A percentile compares a stretch with the other conserved stretches of the same genome.
Conservation (phyloP, 1,284 basidiomycete genomes). For the Ustilago hordei region DNA sequence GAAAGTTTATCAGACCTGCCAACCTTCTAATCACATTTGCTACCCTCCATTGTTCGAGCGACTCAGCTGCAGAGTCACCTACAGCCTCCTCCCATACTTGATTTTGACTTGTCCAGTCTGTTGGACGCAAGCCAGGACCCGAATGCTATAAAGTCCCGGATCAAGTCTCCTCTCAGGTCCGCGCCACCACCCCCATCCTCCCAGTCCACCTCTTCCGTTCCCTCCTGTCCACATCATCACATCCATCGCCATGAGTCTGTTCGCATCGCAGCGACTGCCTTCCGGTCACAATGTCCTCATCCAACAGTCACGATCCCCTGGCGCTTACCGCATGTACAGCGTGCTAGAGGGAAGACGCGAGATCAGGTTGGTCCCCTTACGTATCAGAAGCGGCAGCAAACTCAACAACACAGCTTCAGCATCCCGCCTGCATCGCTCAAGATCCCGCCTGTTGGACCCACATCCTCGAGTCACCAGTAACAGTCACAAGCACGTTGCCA, state of each 20-base stretch:
- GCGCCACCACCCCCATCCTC: background rate
- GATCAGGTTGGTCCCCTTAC: background rate
- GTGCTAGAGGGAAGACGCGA: background rate
- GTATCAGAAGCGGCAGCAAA: background rate
- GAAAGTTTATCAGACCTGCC: slow-evolving; percentile 10
- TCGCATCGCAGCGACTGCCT: slow-evolving; percentile 15
- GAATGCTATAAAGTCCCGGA: background rate
- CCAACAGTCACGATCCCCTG: background rate
- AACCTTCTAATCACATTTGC: slow-evolving; percentile 9
- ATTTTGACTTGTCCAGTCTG: background rate
- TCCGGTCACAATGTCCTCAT: background rate
- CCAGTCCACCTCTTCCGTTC: background rate
- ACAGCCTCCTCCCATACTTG: background rate
- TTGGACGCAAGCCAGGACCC: background rate
- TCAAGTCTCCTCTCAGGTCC: background rate
- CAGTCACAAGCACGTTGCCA: background rate
- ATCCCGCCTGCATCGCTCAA: background rate
- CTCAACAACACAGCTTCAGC: background rate
- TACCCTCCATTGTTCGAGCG: background rate
- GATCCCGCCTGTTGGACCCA: slow-evolving; percentile 15
- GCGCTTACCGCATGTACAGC: background rate
- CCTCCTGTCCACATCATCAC: background rate
- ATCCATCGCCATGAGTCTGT: slow-evolving; percentile 8
- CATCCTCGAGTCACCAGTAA: slow-evolving; percentile 4
- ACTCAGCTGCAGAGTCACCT: background rate